Evolutionary conservation across 768 basidiomycete species (phyloP), one percentile per base, ranked within the genome.

Genomic region (Suillus fuscotomentosus): DNA sequence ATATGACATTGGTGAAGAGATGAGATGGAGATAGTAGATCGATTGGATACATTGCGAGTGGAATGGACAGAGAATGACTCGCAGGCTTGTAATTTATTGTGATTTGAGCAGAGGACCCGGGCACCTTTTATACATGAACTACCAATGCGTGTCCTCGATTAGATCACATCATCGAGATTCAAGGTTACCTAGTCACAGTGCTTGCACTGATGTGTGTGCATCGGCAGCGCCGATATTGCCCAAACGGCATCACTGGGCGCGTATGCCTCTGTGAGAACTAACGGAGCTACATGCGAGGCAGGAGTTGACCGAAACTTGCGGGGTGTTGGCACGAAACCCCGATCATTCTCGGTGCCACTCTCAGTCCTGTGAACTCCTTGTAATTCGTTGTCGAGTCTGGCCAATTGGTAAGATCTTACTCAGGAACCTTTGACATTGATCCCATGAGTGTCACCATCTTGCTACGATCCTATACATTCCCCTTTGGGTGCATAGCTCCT

Each of bases 21-120:
- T 83, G 79, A 53, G 82, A 77, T 31, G 86, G 86, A 1, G 84
- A 84, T 34, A 88, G 77, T 64, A 87, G 70, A 68, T 80, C 72
- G 42, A 75, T 62, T 11, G 70, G 68, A 63, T 69, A 67, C 75
- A 76, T 76, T 64, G 65, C 51, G 42, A 63, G 60, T 63, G 50
- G 36, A 66, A 60, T 50, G 59, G 60, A 61, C 27, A 62, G 43
- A 53, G 60, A 62, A n/a, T 27, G 27, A 41, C 27, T 56, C 53
- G 61, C 24, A 62, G 61, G 56, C 56, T 63, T 67, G 70, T 39
- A 34, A 65, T 54, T 50, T 59, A 59, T 20, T 11, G 45, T 54
- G 59, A 20, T 22, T 59, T 31, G n/a, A 22, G 39, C 45, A 17
- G 27, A 39, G 14, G 65, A 59, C 41, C 34, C 53, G 27, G 54